These are phyloP conservation scores for Pyrus hybrid DNA, from an alignment of 331 rosid species.

Conservation along the genomic window DNA sequence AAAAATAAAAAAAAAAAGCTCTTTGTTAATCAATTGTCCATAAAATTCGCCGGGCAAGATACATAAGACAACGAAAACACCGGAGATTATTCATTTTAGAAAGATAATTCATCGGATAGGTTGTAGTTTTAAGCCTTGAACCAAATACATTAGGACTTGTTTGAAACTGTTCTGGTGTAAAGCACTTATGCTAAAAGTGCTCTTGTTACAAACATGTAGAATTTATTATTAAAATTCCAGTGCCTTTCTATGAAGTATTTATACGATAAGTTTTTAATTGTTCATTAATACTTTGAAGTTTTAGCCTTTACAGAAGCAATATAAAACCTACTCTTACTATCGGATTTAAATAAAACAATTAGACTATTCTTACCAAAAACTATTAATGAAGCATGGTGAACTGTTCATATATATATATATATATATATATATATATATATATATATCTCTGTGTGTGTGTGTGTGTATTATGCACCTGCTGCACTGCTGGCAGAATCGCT, in stretches of 20 bases:
- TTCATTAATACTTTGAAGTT: no score
- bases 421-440: no score
- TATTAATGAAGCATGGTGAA: not conserved
- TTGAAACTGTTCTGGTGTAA: not conserved
- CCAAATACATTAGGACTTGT: not conserved
- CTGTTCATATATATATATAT: no score
- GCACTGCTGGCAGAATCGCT: conserved; percentile 97
- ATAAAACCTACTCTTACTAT: not conserved
- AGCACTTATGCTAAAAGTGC: not conserved
- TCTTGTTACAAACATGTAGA: not conserved
- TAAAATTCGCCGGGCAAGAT: not conserved
- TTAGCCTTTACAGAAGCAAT: not conserved
- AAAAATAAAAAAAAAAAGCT: not conserved
- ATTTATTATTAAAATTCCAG: no score
- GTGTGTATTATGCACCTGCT: conserved; percentile 51
- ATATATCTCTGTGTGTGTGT: no score
- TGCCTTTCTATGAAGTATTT: not conserved
- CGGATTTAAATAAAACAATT: not conserved
- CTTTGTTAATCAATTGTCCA: conserved; percentile 8
- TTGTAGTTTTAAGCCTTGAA: not conserved
- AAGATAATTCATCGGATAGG: not conserved
- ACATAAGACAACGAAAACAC: not conserved
- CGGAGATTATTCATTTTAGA: not conserved
- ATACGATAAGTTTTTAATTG: not conserved
- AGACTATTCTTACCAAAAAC: not conserved